phyloP scores from a whole-genome alignment of 1,284 basidiomycete genomes.

The Schizophyllum commune region DNA sequence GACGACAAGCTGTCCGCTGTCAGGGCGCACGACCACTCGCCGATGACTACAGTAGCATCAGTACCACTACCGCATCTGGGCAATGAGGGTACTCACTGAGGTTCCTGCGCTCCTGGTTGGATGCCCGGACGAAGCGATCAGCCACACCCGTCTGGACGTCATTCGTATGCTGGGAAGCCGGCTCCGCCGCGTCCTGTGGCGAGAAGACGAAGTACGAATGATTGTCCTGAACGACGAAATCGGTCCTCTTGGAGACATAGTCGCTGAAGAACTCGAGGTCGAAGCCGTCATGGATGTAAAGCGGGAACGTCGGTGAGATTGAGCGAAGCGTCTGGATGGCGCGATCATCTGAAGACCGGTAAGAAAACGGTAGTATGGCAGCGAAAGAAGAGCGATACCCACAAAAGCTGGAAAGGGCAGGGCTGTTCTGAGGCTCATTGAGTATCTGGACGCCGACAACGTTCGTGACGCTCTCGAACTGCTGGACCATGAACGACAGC shows the following conservation, averaged over 20 bases:
- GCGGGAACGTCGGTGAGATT: conserved; percentile 42
- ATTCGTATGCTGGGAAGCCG: conserved; percentile 41
- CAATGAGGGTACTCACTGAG: neutral
- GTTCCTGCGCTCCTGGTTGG: conserved; percentile 26
- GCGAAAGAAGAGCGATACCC: conserved; percentile 14
- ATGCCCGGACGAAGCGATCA: conserved; percentile 30
- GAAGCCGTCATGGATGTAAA: conserved; percentile 76
- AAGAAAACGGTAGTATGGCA: neutral
- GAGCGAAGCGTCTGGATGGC: conserved; percentile 49
- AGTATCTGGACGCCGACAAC: conserved; percentile 71
- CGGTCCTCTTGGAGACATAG: conserved; percentile 46
- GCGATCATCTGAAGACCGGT: conserved; percentile 29
- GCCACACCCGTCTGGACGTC: conserved; percentile 39
- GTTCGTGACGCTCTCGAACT: conserved; percentile 59
- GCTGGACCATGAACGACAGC: conserved; percentile 47
- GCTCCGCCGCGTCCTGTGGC: conserved; percentile 33
- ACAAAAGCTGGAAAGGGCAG: conserved; percentile 49
- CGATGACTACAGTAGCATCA: conserved; percentile 48
- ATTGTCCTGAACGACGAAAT: conserved; percentile 74
- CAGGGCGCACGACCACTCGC: conserved; percentile 69
- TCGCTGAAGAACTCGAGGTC: conserved; percentile 48
- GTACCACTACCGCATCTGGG: neutral
- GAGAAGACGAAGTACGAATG: conserved; percentile 56
- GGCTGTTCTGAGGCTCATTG: conserved; percentile 61
- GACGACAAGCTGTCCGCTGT: conserved; percentile 45